Base-by-base conservation (phyloP, 495 filamentous ascomycete genomes). In the Tuber microsphaerosporum region DNA sequence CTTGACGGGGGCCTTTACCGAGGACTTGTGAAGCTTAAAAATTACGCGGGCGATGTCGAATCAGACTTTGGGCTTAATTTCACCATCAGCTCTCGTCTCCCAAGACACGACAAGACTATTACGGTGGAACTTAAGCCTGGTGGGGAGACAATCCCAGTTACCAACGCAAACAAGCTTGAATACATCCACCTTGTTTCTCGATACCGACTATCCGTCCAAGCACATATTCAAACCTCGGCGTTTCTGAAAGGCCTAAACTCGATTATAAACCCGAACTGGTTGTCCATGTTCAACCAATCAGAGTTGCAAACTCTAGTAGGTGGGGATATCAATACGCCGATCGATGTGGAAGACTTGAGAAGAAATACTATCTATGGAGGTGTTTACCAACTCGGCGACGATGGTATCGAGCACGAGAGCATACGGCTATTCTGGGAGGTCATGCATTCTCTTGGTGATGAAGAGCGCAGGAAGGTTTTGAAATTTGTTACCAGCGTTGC, bases 271-370 rank as follows among this genome's bases (percentile, higher is more conserved):
- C 94, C 94, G 0, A 87, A 88, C 4, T 99, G 95, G 95, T 87
- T 99, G 5, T 92, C 89, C 77, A 99, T 99, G 95, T 99, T 99
- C 86, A 99, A 99, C 83, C 95, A 97, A 79, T 87, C 88, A 12
- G 95, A 99, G 80, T 87, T 99, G 34, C 95, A 99, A 83, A 95
- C 93, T 0, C 89, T 99, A 14, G 90, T 99, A 20, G 92, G 93
- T 76, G 95, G 95, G 74, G 92, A 94, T 80, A 75, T 71, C 4
- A 89, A 87, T 39, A 90, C 90, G 26, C 90, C 93, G 68, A 94
- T 98, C 76, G 90, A 97, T 80, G 89, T 99, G 65, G 88, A 91
- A 41, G 96, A 99, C 81, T 86, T 98, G 69, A 87, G 94, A n/a
- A 87, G 84, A 20, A 91, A 99, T 83, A 98, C 96, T 0, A 84